Base-by-base conservation (phyloP, 2,329 filamentous ascomycete genomes). In the Alternaria gaisen region DNA sequence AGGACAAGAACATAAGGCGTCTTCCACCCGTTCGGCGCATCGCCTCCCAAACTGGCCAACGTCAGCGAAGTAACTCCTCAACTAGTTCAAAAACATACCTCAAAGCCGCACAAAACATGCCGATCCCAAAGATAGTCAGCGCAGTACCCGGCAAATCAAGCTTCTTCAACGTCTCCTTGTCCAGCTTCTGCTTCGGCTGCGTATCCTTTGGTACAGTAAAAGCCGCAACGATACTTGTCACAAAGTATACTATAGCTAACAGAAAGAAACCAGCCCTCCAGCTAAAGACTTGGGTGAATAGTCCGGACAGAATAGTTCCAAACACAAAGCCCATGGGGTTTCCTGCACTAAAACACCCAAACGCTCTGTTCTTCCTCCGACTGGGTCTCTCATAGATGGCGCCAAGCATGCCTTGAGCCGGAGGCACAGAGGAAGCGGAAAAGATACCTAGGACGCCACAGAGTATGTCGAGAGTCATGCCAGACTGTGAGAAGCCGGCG, bases 181-280 rank as follows among this genome's bases (percentile, higher is more conserved):
- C 83, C 57, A 82, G 72, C 26, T 64, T 82, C 66, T 72, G 80
- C 70, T 80, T 87, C 70, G 70, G 68, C n/a, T 80, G 80, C 9
- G 66, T 69, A 80, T 87, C 86, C 10, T 79, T 80, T 0, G 90
- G 89, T 10, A 91, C 85, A 3, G 87, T 87, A 80, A 87, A 90
- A 26, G 86, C 68, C 0, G 87, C 87, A 16, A 87, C 74, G 2
- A 86, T 71, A 0, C 85, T 86, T 64, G 90, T 84, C 12, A 87
- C 71, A 2, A 85, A 82, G 78, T 89, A 91, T 32, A 91, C 84
- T 53, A 91, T 87, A 2, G 87, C 82, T 16, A 91, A 79, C 12
- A 89, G 75, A 73, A 85, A 87, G 69, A 88, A 91, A 0, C 83
- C 82, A 0, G 88, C 86, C 41, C 89, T 81, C 89, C 89, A 91